A percentile compares a stretch with the other conserved stretches of the same genome.
Conservation (phyloP, 2,329 filamentous ascomycete genomes). For the Fusarium coffeatum region DNA sequence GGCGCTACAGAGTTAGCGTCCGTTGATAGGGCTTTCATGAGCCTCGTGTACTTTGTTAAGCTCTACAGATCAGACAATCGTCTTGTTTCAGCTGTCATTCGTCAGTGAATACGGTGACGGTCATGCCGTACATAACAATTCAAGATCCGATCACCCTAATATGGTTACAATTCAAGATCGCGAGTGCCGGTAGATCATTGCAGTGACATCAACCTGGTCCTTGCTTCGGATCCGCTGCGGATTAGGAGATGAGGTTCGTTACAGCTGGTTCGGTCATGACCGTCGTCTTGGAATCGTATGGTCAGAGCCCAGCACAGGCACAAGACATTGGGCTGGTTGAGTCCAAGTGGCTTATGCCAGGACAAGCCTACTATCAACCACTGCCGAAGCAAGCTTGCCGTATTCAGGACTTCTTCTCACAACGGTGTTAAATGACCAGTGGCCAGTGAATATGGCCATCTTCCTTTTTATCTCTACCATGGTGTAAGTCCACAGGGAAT, state of each 20-base stretch:
- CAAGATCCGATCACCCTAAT: background rate
- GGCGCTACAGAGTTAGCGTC: background rate
- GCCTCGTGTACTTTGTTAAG: background rate
- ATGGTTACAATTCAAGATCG: background rate
- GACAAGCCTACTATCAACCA: no score
- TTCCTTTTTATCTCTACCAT: no score
- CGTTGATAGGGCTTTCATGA: background rate
- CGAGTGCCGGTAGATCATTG: background rate
- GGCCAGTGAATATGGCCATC: no score
- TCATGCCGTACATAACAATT: background rate
- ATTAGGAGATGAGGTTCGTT: background rate
- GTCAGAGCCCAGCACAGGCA: background rate
- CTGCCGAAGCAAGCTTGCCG: no score
- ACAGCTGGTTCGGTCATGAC: background rate
- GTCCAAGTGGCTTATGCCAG: no score
- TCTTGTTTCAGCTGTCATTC: background rate
- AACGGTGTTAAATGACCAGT: no score
- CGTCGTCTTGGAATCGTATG: background rate
- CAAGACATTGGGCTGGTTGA: background rate
- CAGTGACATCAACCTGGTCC: background rate
- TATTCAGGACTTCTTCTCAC: no score
- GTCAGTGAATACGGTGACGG: background rate
- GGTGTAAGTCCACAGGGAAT: no score
- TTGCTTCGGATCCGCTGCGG: constrained; percentile 9
- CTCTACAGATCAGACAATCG: background rate